Conservation (phyloP, 1,284 basidiomycete species). For the Boletellus dicymbophilus region DNA sequence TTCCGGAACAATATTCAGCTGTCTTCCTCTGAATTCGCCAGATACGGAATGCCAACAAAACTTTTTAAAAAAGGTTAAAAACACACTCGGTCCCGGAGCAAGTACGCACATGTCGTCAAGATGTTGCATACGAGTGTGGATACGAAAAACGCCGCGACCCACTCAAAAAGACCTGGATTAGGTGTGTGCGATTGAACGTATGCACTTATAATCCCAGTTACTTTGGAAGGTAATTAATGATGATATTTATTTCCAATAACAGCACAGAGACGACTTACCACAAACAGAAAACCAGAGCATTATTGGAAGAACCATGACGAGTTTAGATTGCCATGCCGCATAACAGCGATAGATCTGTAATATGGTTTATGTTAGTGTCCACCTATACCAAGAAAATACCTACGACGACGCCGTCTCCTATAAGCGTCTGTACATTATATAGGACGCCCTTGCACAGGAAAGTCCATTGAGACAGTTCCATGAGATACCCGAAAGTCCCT, state of each 20-base stretch:
- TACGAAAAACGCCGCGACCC: conserved; percentile 20
- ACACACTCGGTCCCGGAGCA: background rate
- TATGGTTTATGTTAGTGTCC: background rate
- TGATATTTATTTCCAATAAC: background rate
- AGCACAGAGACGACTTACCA: conserved; percentile 8
- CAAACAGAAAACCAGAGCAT: conserved; percentile 20
- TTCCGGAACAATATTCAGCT: background rate
- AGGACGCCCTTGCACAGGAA: conserved; percentile 30
- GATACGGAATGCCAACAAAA: conserved; percentile 22
- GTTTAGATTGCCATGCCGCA: conserved; percentile 20
- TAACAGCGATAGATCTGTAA: conserved; percentile 30
- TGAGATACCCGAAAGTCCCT: conserved; percentile 22
- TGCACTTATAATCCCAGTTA: conserved; percentile 17
- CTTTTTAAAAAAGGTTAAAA: conserved; percentile 2
- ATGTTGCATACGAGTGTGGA: conserved; percentile 19
- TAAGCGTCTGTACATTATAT: conserved; percentile 35
- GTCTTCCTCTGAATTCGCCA: conserved; percentile 21
- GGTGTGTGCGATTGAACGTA: conserved; percentile 3
- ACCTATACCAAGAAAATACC: background rate
- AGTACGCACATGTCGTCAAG: conserved; percentile 20
- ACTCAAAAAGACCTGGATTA: conserved; percentile 7
- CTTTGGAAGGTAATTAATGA: conserved; percentile 10
- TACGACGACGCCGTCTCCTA: conserved; percentile 36
- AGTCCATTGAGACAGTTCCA: conserved; percentile 29
- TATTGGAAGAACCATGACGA: conserved; percentile 17